Base-by-base conservation (phyloP, 2,329 filamentous ascomycete genomes). In the Boeremia lycopersici region DNA sequence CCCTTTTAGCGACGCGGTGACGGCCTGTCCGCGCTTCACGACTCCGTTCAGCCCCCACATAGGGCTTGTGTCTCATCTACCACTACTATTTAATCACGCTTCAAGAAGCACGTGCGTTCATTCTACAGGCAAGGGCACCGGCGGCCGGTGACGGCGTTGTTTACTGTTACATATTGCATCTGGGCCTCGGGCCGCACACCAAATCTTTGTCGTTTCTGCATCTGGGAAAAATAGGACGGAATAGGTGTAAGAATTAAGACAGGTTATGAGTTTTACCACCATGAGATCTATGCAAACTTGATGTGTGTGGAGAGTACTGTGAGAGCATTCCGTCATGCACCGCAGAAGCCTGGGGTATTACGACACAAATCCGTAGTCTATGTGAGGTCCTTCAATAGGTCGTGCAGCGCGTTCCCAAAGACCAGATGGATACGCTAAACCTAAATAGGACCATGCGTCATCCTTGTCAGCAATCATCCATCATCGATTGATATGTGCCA, bases 41-140 rank as follows among this genome's bases (percentile, higher is more conserved):
- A 56, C 53, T 56, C 25, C 43, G 40, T 56, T 52, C 38, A 47
- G 47, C 36, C 48, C 48, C 19, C 28, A 15, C 23, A n/a, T 25
- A 45, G 47, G 53, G 53, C 43, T 34, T 48, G 53, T 52, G 42
- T 56, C 46, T 50, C 53, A 56, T 43, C 43, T 51, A 56, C 40
- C 47, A 39, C 44, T 48, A 56, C 31, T 56, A 52, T 51, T 55
- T 55, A 55, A 55, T 50, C 15, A 9, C 12, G 33, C 48, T 45
- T 28, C n/a, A 36, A 17, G 39, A 39, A 51, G 48, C 48, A 36
- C 13, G 41, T 52, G 41, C 48, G 42, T 52, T 52, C 42, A 46
- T 46, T 40, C 23, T 46, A 15, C 10, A 25, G 35, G 41, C 8
- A 35, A 30, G 29, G 42, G 35, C 42, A 52, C 48, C 48, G 48